Base-by-base conservation (phyloP, 371 early-diverging fungal species). In the Antonospora locustae region DNA sequence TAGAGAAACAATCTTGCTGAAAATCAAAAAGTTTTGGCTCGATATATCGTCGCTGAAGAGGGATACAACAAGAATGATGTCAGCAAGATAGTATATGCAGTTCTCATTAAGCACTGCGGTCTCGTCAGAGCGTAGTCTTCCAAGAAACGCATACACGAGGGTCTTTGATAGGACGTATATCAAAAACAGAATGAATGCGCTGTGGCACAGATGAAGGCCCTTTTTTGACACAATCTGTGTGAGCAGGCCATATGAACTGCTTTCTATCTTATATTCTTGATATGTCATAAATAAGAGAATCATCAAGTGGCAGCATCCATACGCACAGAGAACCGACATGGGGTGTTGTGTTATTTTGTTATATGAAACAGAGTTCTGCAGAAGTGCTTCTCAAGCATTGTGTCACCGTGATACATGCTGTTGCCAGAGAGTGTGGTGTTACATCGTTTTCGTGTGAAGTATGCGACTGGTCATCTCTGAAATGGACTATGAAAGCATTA, bases 141-240 rank as follows among this genome's bases (percentile, higher is more conserved):
- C 58, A 22, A 69, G 50, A 36, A 47, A 47, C 2, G 14, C 5
- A 1, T 32, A 19, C 11, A 66, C 39, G 11, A 66, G 16, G 25
- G 3, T 17, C 19, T 56, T 23, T 7, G 50, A 44, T 2, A 58
- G 5, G 9, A 51, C 23, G 32, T 63, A 70, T 17, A 64, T 58
- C 0, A 67, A 9, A n/a, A 22, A 45, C 9, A 63, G 25, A 41
- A 73, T 16, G 37, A 70, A 55, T 4, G 40, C 23, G 22, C 38
- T 50, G 19, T 68, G 64, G 5, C 70, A 39, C 29, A 73, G 53
- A 50, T 73, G 73, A 19, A 68, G 49, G 11, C 63, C 23, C 37
- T 63, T 61, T 9, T 19, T 64, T 3, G 54, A 55, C 4, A 52
- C 54, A 28, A 57, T 54, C 1, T 52, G 48, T 4, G 54, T 41